These are phyloP conservation scores for Sugiyamaella pinicola DNA, from an alignment of 1,139 yeast species.

Conservation along the genomic window DNA sequence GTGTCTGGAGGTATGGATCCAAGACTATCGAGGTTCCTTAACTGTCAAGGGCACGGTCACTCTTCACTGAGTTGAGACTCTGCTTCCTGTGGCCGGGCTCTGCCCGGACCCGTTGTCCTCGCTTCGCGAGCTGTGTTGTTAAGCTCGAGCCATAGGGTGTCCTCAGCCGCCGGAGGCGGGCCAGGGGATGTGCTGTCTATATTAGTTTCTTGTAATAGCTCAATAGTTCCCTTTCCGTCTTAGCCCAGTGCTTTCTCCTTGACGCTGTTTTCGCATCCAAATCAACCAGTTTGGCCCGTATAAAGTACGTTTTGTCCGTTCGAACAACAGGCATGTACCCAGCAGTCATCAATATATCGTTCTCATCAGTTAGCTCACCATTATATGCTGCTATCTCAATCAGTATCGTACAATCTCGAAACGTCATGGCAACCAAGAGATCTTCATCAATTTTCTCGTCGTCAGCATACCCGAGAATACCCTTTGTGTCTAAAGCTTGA, in stretches of 20 bases:
- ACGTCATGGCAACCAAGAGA: constrained; percentile 43
- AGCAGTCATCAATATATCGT: background rate
- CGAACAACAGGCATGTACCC: constrained; percentile 4
- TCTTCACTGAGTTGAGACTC: no score
- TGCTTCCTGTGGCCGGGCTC: constrained; percentile 17
- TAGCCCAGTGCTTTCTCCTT: constrained; percentile 41
- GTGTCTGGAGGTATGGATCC: constrained; percentile 39
- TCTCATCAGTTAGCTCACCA: background rate
- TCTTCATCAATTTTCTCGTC: constrained; percentile 29
- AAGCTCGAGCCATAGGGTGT: background rate
- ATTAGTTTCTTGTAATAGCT: constrained; percentile 23
- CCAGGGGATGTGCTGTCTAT: no score
- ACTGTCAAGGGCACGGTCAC: constrained; percentile 31
- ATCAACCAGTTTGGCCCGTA: constrained; percentile 40
- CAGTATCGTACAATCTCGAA: constrained; percentile 45
- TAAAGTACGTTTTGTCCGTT: constrained; percentile 15
- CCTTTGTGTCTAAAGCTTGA: constrained; percentile 36
- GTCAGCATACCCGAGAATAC: constrained; percentile 30
- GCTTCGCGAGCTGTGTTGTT: background rate
- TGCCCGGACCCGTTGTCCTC: constrained; percentile 1
- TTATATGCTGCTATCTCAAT: constrained; percentile 20
- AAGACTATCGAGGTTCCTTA: constrained; percentile 36
- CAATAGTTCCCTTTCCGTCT: constrained; percentile 35
- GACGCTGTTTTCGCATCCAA: constrained; percentile 41
- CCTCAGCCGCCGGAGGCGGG: no score